Percentiles rank a stretch among this genome's conserved stretches.
Evolutionary conservation across 768 basidiomycete genomes (phyloP).

Genomic region (Astraeus odoratus): DNA sequence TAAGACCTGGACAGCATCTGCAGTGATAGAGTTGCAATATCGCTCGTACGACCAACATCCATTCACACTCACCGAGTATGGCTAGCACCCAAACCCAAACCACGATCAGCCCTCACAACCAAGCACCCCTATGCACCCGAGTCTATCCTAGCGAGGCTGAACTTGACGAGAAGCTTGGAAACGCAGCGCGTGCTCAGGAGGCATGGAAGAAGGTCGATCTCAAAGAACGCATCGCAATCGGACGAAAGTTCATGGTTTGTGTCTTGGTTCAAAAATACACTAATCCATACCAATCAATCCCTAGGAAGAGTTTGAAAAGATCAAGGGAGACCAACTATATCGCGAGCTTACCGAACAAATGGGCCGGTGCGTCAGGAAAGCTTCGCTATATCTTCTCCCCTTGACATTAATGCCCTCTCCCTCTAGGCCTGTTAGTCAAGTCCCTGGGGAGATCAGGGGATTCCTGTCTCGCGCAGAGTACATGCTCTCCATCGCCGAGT

Average conservation of each 20-base stretch:
- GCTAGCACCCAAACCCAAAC: conserved; percentile 45
- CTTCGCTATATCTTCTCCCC: neutral
- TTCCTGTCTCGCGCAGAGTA: conserved; percentile 77
- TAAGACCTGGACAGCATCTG: no score
- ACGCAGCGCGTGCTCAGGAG: conserved; percentile 63
- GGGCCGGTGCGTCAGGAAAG: conserved; percentile 64
- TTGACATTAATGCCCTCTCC: neutral
- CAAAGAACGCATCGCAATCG: conserved; percentile 60
- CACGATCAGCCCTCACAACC: conserved; percentile 79
- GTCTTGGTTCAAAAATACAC: conserved; percentile 12
- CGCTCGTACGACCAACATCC: neutral
- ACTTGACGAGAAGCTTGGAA: conserved; percentile 52
- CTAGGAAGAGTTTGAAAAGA: conserved; percentile 44
- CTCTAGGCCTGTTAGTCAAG: conserved; percentile 70
- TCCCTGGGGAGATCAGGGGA: conserved; percentile 72
- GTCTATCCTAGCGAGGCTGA: conserved; percentile 54
- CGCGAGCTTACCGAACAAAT: conserved; percentile 83
- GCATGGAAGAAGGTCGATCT: conserved; percentile 58
- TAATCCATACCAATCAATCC: neutral
- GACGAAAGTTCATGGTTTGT: conserved; percentile 63
- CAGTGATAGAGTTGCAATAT: no score
- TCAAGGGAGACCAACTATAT: conserved; percentile 49
- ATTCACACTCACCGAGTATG: conserved; percentile 7
- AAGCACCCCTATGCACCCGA: conserved; percentile 54
- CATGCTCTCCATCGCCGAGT: conserved; percentile 77